phyloP scores from a whole-genome alignment of 768 basidiomycete genomes.

The Leccinum imitatum region DNA sequence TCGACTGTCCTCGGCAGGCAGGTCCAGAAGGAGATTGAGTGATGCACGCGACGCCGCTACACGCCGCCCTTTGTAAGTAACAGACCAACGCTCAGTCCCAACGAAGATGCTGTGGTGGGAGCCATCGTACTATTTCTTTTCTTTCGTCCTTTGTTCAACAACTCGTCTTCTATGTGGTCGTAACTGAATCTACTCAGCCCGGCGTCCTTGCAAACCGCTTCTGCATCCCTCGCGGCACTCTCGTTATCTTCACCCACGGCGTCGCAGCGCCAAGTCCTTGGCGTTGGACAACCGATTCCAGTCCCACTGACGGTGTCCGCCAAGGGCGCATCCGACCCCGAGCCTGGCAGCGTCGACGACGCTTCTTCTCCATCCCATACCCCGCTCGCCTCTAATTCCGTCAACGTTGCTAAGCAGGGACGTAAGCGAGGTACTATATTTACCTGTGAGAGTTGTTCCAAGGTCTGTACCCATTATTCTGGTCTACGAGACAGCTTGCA shows the following conservation, averaged over 20 bases:
- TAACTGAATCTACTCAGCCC: constrained; percentile 28
- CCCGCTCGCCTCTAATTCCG: constrained; percentile 6
- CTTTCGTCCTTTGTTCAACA: background rate
- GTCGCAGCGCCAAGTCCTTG: constrained; percentile 19
- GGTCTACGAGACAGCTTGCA: constrained; percentile 3
- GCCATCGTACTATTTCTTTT: background rate
- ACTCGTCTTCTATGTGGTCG: background rate
- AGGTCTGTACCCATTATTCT: constrained; percentile 49
- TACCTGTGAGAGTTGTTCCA: constrained; percentile 92
- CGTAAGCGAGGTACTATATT: constrained; percentile 86
- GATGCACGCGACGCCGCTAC: constrained; percentile 78
- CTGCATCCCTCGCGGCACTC: constrained; percentile 41
- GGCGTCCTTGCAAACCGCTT: constrained; percentile 36
- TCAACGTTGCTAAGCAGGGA: constrained; percentile 36
- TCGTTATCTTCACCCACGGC: constrained; percentile 42
- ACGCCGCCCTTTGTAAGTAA: constrained; percentile 72
- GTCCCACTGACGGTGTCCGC: background rate
- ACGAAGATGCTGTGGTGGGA: background rate
- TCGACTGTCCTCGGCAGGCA: constrained; percentile 67
- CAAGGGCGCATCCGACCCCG: constrained; percentile 8
- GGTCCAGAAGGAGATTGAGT: constrained; percentile 68
- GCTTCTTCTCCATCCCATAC: constrained; percentile 7
- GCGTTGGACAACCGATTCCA: constrained; percentile 14
- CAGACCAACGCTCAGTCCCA: constrained; percentile 2
- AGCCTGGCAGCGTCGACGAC: constrained; percentile 19